Evolutionary conservation across 179 eudicot species (phyloP).

Genomic region (Beta corolliflora): DNA sequence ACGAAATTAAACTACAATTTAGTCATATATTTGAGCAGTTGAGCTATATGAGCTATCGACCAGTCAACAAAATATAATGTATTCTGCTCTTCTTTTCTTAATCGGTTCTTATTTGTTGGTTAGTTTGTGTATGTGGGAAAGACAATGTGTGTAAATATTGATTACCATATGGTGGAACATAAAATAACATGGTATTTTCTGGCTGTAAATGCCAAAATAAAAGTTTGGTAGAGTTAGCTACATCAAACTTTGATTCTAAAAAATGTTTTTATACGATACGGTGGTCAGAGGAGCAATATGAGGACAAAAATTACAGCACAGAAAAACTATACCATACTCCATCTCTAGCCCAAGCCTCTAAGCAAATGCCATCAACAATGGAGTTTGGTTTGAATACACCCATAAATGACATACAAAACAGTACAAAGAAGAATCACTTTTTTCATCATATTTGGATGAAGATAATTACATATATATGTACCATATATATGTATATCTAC

Average conservation of each 20-base stretch:
- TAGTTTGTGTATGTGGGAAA: too few relatives aligned
- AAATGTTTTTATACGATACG: conserved; percentile 14
- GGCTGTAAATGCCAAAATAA: neutral
- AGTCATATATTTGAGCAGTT: too few relatives aligned
- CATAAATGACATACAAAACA: conserved; percentile 16
- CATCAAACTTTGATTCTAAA: conserved; percentile 38
- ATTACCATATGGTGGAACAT: too few relatives aligned
- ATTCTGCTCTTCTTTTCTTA: too few relatives aligned
- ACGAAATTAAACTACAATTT: too few relatives aligned
- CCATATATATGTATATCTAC: too few relatives aligned
- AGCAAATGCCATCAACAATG: conserved; percentile 14
- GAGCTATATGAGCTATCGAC: too few relatives aligned
- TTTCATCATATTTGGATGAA: neutral
- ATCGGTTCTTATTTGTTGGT: too few relatives aligned
- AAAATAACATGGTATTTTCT: too few relatives aligned
- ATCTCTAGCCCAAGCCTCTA: conserved; percentile 13
- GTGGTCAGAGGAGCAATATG: neutral
- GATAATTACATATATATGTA: conserved; percentile 5
- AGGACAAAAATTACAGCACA: conserved; percentile 19
- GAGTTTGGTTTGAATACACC: conserved; percentile 36
- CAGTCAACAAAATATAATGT: too few relatives aligned
- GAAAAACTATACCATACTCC: conserved; percentile 26
- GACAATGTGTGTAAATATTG: too few relatives aligned
- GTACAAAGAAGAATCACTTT: conserved; percentile 1
- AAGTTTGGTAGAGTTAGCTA: conserved; percentile 40